These are phyloP conservation scores for Daldinia decipiens DNA, from an alignment of 495 filamentous ascomycete genomes.

Conservation along the genomic window DNA sequence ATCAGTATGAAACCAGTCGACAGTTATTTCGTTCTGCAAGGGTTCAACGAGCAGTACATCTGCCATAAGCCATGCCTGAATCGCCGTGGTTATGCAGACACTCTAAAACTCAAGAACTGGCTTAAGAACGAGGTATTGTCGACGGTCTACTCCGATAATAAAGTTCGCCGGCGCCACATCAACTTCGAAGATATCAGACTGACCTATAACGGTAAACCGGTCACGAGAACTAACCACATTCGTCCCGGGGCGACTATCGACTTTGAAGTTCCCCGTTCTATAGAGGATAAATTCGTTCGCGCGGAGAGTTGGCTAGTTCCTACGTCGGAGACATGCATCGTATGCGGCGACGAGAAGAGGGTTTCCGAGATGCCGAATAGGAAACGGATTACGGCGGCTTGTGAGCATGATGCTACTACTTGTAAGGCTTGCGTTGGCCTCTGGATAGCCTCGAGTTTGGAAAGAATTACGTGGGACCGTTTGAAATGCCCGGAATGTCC, in stretches of 20 bases:
- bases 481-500: constrained; percentile 56
- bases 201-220: constrained; percentile 19
- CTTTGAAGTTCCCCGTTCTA: constrained; percentile 46
- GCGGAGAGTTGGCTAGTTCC: constrained; percentile 53
- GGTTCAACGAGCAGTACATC: constrained; percentile 49
- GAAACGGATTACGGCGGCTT: constrained; percentile 45
- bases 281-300: constrained; percentile 45
- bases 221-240: constrained; percentile 32
- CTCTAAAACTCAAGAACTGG: constrained; percentile 36
- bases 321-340: constrained; percentile 47
- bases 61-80: constrained; percentile 43
- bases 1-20: constrained; percentile 37
- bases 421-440: constrained; percentile 52
- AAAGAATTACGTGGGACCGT: constrained; percentile 47
- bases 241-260: constrained; percentile 46
- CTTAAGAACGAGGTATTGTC: constrained; percentile 28
- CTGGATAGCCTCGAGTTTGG: constrained; percentile 51
- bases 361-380: constrained; percentile 48
- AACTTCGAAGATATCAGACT: constrained; percentile 42
- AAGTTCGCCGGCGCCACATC: constrained; percentile 26
- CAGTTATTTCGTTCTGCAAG: constrained; percentile 45
- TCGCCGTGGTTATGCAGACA: constrained; percentile 31
- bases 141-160: constrained; percentile 8
- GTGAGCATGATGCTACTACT: constrained; percentile 48
- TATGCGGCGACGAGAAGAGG: constrained; percentile 54